Conservation (phyloP, 371 early-diverging fungal species). For the Mucor irregularis region DNA sequence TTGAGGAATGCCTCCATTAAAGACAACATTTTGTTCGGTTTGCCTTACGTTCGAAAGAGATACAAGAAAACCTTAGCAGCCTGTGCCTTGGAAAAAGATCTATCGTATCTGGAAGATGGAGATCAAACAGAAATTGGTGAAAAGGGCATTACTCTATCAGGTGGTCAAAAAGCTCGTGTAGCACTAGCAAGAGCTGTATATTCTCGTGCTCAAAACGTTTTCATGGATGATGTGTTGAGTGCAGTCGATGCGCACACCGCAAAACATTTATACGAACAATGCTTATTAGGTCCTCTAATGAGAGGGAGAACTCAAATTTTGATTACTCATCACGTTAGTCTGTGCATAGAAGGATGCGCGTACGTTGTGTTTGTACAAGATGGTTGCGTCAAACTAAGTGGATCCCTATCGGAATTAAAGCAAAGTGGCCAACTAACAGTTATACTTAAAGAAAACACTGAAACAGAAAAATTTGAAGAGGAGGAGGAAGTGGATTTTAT, state of each 20-base stretch:
- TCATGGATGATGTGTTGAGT: slow-evolving; percentile 85
- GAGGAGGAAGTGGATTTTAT: not conserved
- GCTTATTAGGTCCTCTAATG: slow-evolving; percentile 74
- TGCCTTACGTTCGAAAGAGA: slow-evolving; percentile 42
- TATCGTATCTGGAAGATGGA: slow-evolving; percentile 71
- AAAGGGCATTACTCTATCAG: slow-evolving; percentile 75
- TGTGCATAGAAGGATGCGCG: slow-evolving; percentile 69
- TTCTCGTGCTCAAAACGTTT: slow-evolving; percentile 66
- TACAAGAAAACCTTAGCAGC: slow-evolving; percentile 65
- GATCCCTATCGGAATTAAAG: slow-evolving; percentile 47
- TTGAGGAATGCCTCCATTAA: slow-evolving; percentile 81
- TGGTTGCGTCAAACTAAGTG: slow-evolving; percentile 51
- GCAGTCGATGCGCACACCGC: slow-evolving; percentile 90
- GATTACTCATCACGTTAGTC: slow-evolving; percentile 86
- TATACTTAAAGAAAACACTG: slow-evolving; percentile 9
- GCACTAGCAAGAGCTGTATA: slow-evolving; percentile 86
- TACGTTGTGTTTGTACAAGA: slow-evolving; percentile 65
- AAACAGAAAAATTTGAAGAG: not conserved
- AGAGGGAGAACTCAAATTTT: slow-evolving; percentile 76
- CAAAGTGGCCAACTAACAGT: slow-evolving; percentile 29
- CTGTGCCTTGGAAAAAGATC: slow-evolving; percentile 55
- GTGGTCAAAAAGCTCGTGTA: slow-evolving; percentile 82
- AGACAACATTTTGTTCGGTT: slow-evolving; percentile 58
- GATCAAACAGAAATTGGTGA: slow-evolving; percentile 95
- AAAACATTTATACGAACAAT: slow-evolving; percentile 72